Conservation (phyloP, 306 rosid species). For the Corylus americana region DNA sequence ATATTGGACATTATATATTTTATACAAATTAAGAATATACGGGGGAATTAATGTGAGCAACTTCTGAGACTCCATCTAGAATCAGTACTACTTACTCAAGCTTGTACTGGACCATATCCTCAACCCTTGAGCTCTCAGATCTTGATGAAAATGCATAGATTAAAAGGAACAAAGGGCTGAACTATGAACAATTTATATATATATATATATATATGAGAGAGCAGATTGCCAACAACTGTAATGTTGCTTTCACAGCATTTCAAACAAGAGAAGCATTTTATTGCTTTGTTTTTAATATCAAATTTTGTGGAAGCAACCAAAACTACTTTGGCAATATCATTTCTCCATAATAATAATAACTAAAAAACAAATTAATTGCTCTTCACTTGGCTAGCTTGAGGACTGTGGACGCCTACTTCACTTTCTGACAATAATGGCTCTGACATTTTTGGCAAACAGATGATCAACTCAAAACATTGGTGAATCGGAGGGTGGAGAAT, state of each 20-base stretch:
- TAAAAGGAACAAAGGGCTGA: slow-evolving; percentile 6
- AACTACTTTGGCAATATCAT: slow-evolving; percentile 34
- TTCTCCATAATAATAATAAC: slow-evolving; percentile 18
- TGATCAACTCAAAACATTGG: slow-evolving; percentile 56
- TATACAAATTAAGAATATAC: slow-evolving; percentile 27
- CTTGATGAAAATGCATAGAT: slow-evolving; percentile 13
- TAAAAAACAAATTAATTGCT: slow-evolving; percentile 19
- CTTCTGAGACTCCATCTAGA: slow-evolving; percentile 28
- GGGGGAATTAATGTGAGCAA: slow-evolving; percentile 21
- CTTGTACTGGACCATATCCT: slow-evolving; percentile 18
- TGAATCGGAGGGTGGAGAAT: slow-evolving; percentile 81
- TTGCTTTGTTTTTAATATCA: slow-evolving; percentile 21
- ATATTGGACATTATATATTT: slow-evolving; percentile 26
- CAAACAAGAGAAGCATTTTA: slow-evolving; percentile 19
- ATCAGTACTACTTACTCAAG: slow-evolving; percentile 16
- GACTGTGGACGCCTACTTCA: slow-evolving; percentile 14
- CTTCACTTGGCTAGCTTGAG: slow-evolving; percentile 9
- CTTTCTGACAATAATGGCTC: neutral
- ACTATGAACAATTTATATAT: slow-evolving; percentile 30
- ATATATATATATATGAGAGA: slow-evolving; percentile 15
- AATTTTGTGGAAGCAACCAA: slow-evolving; percentile 38
- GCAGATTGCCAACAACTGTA: slow-evolving; percentile 27
- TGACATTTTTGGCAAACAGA: neutral
- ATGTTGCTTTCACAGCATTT: slow-evolving; percentile 31
- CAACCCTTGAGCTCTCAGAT: slow-evolving; percentile 19